Conservation (phyloP, 2,329 filamentous ascomycete species). For the Calonectria leucothoes region DNA sequence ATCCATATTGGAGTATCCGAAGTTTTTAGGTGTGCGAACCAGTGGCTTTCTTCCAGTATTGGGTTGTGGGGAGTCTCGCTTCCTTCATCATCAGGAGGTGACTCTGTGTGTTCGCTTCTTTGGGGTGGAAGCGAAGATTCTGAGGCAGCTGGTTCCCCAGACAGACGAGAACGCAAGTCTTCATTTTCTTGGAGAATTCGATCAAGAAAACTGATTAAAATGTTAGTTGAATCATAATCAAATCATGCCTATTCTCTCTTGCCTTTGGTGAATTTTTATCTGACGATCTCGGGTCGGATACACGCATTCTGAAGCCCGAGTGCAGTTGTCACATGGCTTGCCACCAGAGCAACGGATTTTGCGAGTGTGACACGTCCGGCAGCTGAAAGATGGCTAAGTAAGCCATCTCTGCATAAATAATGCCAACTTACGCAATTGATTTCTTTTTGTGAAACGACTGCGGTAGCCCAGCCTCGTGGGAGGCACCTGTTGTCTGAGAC, state of each 20-base stretch:
- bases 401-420: background rate
- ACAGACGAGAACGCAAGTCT: background rate
- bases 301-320: slow-evolving; percentile 6
- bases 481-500: background rate
- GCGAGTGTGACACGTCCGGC: slow-evolving; percentile 8
- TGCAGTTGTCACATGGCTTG: slow-evolving; percentile 10
- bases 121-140: background rate
- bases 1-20: slow-evolving; percentile 25
- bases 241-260: background rate
- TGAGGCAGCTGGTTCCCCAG: background rate
- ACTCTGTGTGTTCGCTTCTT: background rate
- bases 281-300: slow-evolving; percentile 5
- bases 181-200: slow-evolving; percentile 19
- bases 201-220: slow-evolving; percentile 12
- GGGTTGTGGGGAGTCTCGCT: slow-evolving; percentile 9
- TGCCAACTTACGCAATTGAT: background rate
- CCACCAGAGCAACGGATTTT: slow-evolving; percentile 9
- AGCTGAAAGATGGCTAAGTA: background rate
- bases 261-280: slow-evolving; percentile 10
- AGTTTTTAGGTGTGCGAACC: slow-evolving; percentile 19
- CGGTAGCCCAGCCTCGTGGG: background rate
- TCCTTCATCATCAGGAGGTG: background rate
- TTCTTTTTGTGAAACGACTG: slow-evolving; percentile 4
- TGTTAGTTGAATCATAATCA: background rate
- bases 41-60: slow-evolving; percentile 17